Conservation (phyloP, 768 basidiomycete species). For the Macrolepiota fuliginosa region DNA sequence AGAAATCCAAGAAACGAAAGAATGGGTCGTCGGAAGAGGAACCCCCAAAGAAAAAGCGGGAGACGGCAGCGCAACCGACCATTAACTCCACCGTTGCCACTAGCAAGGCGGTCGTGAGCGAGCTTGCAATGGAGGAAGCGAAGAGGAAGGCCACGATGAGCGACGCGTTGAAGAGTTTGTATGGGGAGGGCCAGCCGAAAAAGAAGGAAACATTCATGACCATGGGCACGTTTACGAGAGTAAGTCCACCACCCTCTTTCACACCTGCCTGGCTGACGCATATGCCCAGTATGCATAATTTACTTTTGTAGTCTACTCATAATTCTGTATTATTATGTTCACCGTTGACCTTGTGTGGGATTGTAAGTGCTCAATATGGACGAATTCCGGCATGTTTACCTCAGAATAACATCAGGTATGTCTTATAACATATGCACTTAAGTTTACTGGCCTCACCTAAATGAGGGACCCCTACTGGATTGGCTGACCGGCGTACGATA, state of each 20-base stretch:
- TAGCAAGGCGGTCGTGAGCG: slow-evolving; percentile 65
- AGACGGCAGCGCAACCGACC: slow-evolving; percentile 32
- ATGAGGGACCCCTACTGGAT: no score
- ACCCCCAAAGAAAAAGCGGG: slow-evolving; percentile 46
- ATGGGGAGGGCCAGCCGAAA: slow-evolving; percentile 51
- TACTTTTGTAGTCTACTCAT: not conserved
- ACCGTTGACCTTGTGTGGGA: not conserved
- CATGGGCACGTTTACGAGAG: slow-evolving; percentile 88
- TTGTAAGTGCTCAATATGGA: not conserved
- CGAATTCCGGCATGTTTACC: not conserved
- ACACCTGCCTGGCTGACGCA: not conserved
- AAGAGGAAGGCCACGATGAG: slow-evolving; percentile 85
- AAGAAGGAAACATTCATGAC: slow-evolving; percentile 90
- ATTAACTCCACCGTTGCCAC: slow-evolving; percentile 55
- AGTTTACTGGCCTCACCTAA: no score
- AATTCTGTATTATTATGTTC: not conserved
- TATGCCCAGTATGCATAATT: slow-evolving; percentile 20
- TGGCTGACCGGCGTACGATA: no score
- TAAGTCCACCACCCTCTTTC: slow-evolving; percentile 35
- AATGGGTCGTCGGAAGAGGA: slow-evolving; percentile 27
- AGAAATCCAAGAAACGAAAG: slow-evolving; percentile 68
- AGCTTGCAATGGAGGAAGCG: slow-evolving; percentile 77
- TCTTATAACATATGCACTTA: not conserved
- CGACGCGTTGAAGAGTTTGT: slow-evolving; percentile 81
- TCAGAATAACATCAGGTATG: not conserved